Conservation (phyloP, 768 basidiomycete genomes). For the Suillus subaureus region DNA sequence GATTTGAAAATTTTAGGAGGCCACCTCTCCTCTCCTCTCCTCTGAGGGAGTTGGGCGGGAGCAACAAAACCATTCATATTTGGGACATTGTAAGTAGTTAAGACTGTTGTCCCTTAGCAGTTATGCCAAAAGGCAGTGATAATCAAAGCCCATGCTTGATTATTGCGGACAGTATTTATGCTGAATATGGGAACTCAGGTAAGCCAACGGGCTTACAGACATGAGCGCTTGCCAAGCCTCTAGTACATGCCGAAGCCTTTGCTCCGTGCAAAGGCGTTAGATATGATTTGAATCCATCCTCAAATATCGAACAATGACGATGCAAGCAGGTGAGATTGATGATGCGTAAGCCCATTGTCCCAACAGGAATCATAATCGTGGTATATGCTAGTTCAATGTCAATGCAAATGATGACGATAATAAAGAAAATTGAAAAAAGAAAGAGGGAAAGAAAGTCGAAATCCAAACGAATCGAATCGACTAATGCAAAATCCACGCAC, state of each 20-base stretch:
- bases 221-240: too few species aligned
- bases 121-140: too few species aligned
- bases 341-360: background rate
- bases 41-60: too few species aligned
- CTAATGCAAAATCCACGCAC: background rate
- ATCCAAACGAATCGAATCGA: background rate
- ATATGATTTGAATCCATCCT: background rate
- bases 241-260: too few species aligned
- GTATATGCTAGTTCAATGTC: slow-evolving; percentile 13
- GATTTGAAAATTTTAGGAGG: background rate
- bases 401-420: slow-evolving; percentile 7
- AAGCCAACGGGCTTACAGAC: too few species aligned
- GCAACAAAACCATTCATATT: too few species aligned
- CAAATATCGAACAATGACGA: background rate
- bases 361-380: slow-evolving; percentile 2
- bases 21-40: too few species aligned
- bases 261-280: background rate
- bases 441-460: background rate
- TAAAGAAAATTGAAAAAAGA: background rate
- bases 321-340: background rate
- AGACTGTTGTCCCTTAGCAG: too few species aligned
- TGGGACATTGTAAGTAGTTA: too few species aligned
- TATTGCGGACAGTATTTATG: too few species aligned
- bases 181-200: too few species aligned
- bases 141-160: too few species aligned